A percentile compares a stretch with the other conserved stretches of the same genome.
Conservation (phyloP, 2,329 filamentous ascomycete species). For the Corinectria fuckeliana region DNA sequence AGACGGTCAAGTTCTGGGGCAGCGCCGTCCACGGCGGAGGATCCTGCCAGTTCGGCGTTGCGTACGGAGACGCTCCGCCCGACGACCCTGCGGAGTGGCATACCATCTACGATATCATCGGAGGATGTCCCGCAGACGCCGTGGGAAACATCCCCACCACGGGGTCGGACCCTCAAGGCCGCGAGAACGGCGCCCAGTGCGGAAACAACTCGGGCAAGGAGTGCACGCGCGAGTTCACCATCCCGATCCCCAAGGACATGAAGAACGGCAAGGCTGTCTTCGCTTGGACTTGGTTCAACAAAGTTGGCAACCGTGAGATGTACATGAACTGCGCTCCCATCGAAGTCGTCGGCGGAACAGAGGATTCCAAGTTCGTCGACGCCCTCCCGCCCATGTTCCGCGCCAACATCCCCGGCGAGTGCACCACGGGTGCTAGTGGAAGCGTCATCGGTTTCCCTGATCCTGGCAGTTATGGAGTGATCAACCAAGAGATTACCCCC, state of each 20-base stretch:
- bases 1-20: constrained; percentile 38
- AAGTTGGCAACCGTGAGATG: constrained; percentile 79
- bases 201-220: constrained; percentile 31
- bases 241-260: constrained; percentile 38
- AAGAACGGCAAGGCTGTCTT: constrained; percentile 65
- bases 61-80: constrained; percentile 31
- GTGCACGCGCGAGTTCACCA: constrained; percentile 33
- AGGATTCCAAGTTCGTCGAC: constrained; percentile 32
- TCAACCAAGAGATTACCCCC: constrained; percentile 23
- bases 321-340: constrained; percentile 86
- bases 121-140: constrained; percentile 35
- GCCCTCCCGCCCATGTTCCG: constrained; percentile 30
- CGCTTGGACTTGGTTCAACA: constrained; percentile 81
- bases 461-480: constrained; percentile 33
- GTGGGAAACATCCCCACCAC: constrained; percentile 23
- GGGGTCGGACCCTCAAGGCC: constrained; percentile 23
- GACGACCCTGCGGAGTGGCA: constrained; percentile 28
- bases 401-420: constrained; percentile 37
- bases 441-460: constrained; percentile 34
- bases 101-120: constrained; percentile 36
- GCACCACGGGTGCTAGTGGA: constrained; percentile 26
- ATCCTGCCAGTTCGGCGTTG: constrained; percentile 37
- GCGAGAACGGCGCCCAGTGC: constrained; percentile 32
- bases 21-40: constrained; percentile 39
- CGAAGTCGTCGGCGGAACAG: constrained; percentile 57